Percentiles rank a stretch among this genome's conserved stretches.
Conservation (phyloP, 495 filamentous ascomycete species). For the Thozetella sp. region DNA sequence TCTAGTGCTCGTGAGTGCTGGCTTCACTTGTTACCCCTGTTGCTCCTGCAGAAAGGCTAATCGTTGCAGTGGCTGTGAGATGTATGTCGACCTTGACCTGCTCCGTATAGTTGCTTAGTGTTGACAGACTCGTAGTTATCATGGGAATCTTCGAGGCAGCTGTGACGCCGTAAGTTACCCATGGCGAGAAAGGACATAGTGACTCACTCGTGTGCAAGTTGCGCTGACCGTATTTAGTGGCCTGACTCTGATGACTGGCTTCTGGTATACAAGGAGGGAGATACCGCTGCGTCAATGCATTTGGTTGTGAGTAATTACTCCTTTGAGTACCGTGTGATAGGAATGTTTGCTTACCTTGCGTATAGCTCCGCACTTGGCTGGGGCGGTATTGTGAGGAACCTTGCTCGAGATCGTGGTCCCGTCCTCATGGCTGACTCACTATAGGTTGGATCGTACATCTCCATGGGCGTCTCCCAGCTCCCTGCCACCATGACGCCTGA, state of each 20-base stretch:
- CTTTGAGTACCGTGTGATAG: neutral
- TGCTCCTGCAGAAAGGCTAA: neutral
- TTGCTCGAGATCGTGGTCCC: neutral
- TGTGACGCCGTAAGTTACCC: conserved; percentile 9
- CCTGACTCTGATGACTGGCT: conserved; percentile 12
- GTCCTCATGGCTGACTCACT: neutral
- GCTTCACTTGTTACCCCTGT: neutral
- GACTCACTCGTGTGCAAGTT: neutral
- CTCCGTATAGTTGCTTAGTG: neutral
- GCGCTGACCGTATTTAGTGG: neutral
- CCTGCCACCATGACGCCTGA: conserved; percentile 16
- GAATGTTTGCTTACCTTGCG: neutral
- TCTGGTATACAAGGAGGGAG: conserved; percentile 13
- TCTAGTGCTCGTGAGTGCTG: neutral
- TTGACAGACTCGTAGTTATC: neutral
- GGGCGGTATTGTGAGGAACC: conserved; percentile 29
- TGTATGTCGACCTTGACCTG: neutral
- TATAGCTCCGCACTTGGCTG: conserved; percentile 33
- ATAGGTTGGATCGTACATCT: conserved; percentile 34
- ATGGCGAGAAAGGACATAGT: too few species aligned
- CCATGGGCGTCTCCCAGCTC: conserved; percentile 40
- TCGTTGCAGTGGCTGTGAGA: neutral
- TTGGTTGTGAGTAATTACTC: conserved; percentile 16
- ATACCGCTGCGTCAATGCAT: conserved; percentile 40
- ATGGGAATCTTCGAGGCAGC: conserved; percentile 11